Percentiles rank a stretch among this genome's conserved stretches.
Conservation (phyloP, 1,284 basidiomycete species). For the Leccinum griseonigrum region DNA sequence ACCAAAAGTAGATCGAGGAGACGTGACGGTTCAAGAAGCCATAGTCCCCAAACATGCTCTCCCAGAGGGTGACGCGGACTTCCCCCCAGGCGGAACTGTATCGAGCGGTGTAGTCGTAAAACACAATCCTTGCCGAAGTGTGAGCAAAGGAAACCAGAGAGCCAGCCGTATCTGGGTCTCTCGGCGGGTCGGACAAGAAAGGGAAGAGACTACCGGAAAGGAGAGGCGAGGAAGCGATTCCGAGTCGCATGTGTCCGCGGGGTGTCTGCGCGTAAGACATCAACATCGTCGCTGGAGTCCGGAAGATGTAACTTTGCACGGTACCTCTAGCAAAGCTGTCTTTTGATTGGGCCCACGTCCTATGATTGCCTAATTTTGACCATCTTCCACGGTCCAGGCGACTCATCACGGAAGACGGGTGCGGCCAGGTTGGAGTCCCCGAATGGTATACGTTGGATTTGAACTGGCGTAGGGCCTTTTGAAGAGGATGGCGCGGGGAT, state of each 20-base stretch:
- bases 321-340: constrained; percentile 58
- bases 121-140: constrained; percentile 59
- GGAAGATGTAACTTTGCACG: neutral
- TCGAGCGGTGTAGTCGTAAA: constrained; percentile 88
- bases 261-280: constrained; percentile 48
- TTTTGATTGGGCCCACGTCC: constrained; percentile 54
- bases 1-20: constrained; percentile 81
- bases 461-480: constrained; percentile 7
- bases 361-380: constrained; percentile 71
- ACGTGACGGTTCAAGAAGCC: constrained; percentile 34
- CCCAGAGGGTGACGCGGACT: constrained; percentile 68
- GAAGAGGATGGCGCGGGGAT: neutral
- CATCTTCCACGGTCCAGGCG: constrained; percentile 59
- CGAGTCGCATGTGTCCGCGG: constrained; percentile 54
- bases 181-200: constrained; percentile 44
- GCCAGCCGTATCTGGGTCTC: constrained; percentile 51
- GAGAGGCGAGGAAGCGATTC: constrained; percentile 58
- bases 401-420: constrained; percentile 50
- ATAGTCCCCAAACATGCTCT: constrained; percentile 64
- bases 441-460: constrained; percentile 49
- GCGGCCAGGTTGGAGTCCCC: constrained; percentile 43
- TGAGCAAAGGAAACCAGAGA: constrained; percentile 76
- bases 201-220: constrained; percentile 73
- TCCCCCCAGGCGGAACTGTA: constrained; percentile 86
- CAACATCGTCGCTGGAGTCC: neutral